Base-by-base conservation (phyloP, 768 basidiomycete species). In the Leccinellum albellum region DNA sequence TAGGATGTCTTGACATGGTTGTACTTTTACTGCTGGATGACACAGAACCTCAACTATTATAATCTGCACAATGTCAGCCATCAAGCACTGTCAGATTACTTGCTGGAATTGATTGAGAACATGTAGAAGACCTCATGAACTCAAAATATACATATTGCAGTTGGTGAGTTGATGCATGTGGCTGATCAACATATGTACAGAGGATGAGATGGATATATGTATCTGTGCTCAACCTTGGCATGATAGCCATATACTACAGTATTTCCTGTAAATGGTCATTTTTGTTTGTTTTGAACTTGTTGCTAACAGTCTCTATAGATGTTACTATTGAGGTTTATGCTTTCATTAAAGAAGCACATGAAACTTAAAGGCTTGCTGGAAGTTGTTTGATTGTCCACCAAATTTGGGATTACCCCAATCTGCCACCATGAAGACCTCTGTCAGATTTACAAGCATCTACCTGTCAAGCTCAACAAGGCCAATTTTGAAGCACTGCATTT, bases 1-100 rank as follows among this genome's bases (percentile, higher is more conserved):
- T 61, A 92, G 86, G 96, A 99, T 73, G 96, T 97, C 69, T 77
- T 97, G 65, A 99, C 97, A 0, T 99, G 97, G 97, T 95, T 95
- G 12, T 97, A 90, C 78, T 93, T 98, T 79, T 98, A 98, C 73
- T 85, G 96, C 46, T 84, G 97, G 14, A 91, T 98, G 87, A 95
- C 94, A 0, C 94, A 98, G 69, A 99, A 98, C 60, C 94, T 96
- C 0, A 94, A 94, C 65, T 95, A 92, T 71, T 94, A 94, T 76
- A 93, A 94, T 61, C 76, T 95, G 15, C 90, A 95, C 78, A 95
- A 94, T 57, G 95, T 97, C 70, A 94, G 87, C 63, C 95, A 98
- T 67, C 91, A 94, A 48, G 93, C 97, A 69, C 79, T 98, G 13
- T 96, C 94, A 0, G 96, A 98, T 60, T 94, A 98, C 69, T 78